Conservation (phyloP, 768 basidiomycete genomes). For the Mycena galopus region DNA sequence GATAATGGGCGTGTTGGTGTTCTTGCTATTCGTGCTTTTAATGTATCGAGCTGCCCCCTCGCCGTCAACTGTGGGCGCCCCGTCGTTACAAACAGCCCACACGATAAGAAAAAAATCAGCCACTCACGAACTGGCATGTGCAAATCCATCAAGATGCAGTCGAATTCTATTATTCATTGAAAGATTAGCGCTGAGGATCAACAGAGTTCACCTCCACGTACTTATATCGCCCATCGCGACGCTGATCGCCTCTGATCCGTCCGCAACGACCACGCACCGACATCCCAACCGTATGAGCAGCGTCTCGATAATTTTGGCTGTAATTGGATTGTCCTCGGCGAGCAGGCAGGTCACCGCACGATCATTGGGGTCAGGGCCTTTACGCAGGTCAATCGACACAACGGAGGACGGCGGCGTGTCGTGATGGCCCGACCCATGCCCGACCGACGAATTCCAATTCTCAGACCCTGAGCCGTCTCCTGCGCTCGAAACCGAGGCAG, state of each 20-base stretch:
- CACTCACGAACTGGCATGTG: constrained; percentile 93
- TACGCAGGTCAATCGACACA: constrained; percentile 85
- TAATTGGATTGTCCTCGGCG: constrained; percentile 98
- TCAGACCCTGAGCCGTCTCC: constrained; percentile 87
- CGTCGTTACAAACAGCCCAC: constrained; percentile 18
- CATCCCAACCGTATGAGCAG: constrained; percentile 94
- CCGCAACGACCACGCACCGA: constrained; percentile 93
- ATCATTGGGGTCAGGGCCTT: constrained; percentile 83
- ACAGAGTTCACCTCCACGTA: constrained; percentile 58
- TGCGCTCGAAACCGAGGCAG: constrained; percentile 86
- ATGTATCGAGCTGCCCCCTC: constrained; percentile 98
- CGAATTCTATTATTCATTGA: constrained; percentile 80
- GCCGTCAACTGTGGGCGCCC: constrained; percentile 84
- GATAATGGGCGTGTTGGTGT: constrained; percentile 92
- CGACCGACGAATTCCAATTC: constrained; percentile 72
- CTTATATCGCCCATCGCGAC: constrained; percentile 98
- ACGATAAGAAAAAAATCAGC: neutral
- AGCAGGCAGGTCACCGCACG: constrained; percentile 93
- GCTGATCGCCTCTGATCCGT: constrained; percentile 97
- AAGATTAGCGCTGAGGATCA: constrained; percentile 40
- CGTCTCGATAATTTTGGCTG: constrained; percentile 97
- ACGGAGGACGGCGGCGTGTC: constrained; percentile 88
- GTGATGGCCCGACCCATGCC: constrained; percentile 65
- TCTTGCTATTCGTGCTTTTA: constrained; percentile 96
- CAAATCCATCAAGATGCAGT: constrained; percentile 95